phyloP scores from a whole-genome alignment of 2,329 filamentous ascomycete species.

The Dactylonectria macrodidyma region DNA sequence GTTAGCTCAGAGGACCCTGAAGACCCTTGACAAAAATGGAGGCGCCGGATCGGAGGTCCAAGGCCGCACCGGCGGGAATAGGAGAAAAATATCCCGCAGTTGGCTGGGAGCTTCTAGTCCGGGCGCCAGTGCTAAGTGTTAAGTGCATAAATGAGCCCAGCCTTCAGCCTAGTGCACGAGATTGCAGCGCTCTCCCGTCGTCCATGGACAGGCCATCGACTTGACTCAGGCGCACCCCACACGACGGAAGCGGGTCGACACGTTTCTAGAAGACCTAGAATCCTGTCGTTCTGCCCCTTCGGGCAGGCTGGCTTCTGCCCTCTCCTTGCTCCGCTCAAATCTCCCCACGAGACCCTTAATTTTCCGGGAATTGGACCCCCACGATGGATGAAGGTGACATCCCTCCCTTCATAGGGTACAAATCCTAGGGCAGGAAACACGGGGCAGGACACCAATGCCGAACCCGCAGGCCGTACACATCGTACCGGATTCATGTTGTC shows the following conservation, averaged over 20 bases:
- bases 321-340: neutral
- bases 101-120: neutral
- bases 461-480: neutral
- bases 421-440: too few relatives aligned
- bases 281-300: too few relatives aligned
- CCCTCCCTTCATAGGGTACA: neutral
- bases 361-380: neutral
- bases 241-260: neutral
- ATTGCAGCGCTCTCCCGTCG: neutral
- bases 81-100: slow-evolving; percentile 7
- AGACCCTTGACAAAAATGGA: neutral
- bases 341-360: neutral
- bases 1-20: neutral
- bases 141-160: neutral
- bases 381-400: neutral
- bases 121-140: neutral
- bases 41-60: neutral
- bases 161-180: neutral
- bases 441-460: too few relatives aligned
- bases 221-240: neutral
- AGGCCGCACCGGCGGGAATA: neutral
- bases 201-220: neutral
- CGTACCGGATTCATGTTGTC: too few relatives aligned
- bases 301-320: neutral
- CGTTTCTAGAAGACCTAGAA: neutral